These are phyloP conservation scores for Xylariomycetidae sp. DNA, from an alignment of 2,329 filamentous ascomycete genomes.

Conservation along the genomic window DNA sequence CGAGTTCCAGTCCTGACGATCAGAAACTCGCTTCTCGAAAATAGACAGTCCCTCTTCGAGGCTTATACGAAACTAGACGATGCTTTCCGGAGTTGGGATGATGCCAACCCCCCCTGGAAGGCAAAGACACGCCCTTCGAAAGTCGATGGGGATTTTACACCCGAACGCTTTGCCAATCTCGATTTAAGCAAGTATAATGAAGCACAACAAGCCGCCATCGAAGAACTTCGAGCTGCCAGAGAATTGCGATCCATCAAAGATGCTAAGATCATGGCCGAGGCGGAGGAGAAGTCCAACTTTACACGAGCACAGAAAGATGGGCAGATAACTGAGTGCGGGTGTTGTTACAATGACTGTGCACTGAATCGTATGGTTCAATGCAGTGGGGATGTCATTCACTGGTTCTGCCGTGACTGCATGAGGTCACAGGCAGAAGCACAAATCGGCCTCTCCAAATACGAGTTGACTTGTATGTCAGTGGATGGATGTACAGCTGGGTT, in stretches of 20 bases:
- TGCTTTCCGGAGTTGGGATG: constrained; percentile 14
- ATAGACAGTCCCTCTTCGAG: constrained; percentile 28
- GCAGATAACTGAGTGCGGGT: constrained; percentile 62
- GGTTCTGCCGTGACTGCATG: constrained; percentile 67
- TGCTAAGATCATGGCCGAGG: constrained; percentile 18
- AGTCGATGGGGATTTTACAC: constrained; percentile 9
- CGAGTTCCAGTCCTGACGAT: constrained; percentile 22
- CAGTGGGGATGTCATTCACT: constrained; percentile 51
- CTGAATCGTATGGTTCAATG: constrained; percentile 67
- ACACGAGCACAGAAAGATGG: constrained; percentile 40
- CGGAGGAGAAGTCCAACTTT: constrained; percentile 33
- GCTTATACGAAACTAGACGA: constrained; percentile 31
- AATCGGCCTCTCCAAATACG: constrained; percentile 65
- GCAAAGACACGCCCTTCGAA: constrained; percentile 26
- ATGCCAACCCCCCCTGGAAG: constrained; percentile 13
- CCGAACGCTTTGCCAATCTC: constrained; percentile 12
- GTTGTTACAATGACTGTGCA: constrained; percentile 66
- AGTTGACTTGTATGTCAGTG: constrained; percentile 66
- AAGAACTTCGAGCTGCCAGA: constrained; percentile 36
- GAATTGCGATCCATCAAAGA: constrained; percentile 23
- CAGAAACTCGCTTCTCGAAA: constrained; percentile 14
- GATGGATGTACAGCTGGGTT: constrained; percentile 63
- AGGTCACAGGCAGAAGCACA: constrained; percentile 60
- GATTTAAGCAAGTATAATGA: constrained; percentile 10
- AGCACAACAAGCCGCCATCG: constrained; percentile 26